Base-by-base conservation (phyloP, 192 early-diverging fungal species). In the Rhizophagus clarus region DNA sequence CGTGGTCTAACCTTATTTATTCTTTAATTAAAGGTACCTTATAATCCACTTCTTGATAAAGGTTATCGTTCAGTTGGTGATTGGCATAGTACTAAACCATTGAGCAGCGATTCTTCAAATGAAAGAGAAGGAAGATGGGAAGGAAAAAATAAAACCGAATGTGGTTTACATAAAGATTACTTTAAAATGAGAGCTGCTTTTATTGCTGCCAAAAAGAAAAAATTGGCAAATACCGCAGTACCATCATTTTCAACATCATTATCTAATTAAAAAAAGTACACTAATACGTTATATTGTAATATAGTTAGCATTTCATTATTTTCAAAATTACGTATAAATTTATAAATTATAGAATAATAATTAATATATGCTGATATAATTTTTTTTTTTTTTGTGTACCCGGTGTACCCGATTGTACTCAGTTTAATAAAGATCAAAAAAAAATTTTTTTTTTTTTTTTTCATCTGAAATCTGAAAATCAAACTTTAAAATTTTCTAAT, bases 101-200 rank as follows among this genome's bases (percentile, higher is more conserved):
- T 92, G 42, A 83, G 85, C 11, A 84, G 82, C 34, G 88, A 87
- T 47, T 89, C 90, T 34, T 90, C 90, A 79, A 86, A 86, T 70
- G 97, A 98, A 86, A 92, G 97, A 3, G 91, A 89, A 24, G 97
- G 97, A 17, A 90, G 97, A 63, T 98, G 96, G 96, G 87, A 89
- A 68, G 95, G 95, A 8, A 88, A 92, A 71, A 88, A 93, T 73
- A 97, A 98, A 88, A 91, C 93, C 2, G 97, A 98, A 86, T 98
- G 97, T 82, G 97, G 97, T 0, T 82, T 98, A 49, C 97, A 98
- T 88, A 96, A 97, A 85, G 96, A 98, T 82, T 98, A 97, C 84
- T 95, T 97, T 85, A 93, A 94, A 85, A 96, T 97, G 94, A 87
- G 94, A 34, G 88, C 92, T 8, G 89, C 88, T 40, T 97, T 91